Percentiles rank a stretch among this genome's conserved stretches.
Evolutionary conservation across 306 rosid genomes (phyloP).

Genomic region (Sesbania bispinosa): DNA sequence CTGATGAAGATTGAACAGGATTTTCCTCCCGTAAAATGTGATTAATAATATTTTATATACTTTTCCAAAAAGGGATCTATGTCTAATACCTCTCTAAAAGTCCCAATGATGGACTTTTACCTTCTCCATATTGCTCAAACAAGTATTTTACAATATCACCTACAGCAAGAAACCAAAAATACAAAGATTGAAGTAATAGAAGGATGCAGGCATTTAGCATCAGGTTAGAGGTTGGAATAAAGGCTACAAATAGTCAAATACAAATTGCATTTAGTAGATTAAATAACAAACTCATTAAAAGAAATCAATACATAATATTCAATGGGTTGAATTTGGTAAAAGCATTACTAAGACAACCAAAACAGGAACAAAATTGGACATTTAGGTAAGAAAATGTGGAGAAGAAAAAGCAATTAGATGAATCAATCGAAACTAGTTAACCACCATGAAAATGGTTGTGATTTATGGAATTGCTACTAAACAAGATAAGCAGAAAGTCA

Average conservation of each 20-base stretch:
- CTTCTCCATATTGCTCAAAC: constrained; percentile 69
- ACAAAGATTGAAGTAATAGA: constrained; percentile 7
- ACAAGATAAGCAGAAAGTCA: constrained; percentile 15
- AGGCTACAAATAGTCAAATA: too few relatives aligned
- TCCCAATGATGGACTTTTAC: constrained; percentile 64
- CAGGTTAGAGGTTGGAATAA: neutral
- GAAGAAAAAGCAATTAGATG: neutral
- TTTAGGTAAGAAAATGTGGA: neutral
- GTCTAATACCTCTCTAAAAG: constrained; percentile 73
- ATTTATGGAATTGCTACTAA: neutral
- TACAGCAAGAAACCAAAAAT: constrained; percentile 37
- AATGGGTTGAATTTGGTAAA: neutral
- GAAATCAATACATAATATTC: neutral
- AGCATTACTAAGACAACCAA: neutral
- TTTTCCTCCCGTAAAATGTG: constrained; percentile 13
- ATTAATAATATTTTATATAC: neutral
- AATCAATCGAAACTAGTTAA: neutral
- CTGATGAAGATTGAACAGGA: constrained; percentile 1
- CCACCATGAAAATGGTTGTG: neutral
- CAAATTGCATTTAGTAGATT: neutral
- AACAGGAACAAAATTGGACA: neutral
- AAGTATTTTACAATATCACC: constrained; percentile 91
- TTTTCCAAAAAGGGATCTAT: neutral
- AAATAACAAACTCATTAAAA: neutral
- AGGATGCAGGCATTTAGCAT: neutral